A percentile compares a stretch with the other conserved stretches of the same genome.
Evolutionary conservation across 257 asterid genomes (phyloP).

Genomic region (Nyctanthes arbortristis): DNA sequence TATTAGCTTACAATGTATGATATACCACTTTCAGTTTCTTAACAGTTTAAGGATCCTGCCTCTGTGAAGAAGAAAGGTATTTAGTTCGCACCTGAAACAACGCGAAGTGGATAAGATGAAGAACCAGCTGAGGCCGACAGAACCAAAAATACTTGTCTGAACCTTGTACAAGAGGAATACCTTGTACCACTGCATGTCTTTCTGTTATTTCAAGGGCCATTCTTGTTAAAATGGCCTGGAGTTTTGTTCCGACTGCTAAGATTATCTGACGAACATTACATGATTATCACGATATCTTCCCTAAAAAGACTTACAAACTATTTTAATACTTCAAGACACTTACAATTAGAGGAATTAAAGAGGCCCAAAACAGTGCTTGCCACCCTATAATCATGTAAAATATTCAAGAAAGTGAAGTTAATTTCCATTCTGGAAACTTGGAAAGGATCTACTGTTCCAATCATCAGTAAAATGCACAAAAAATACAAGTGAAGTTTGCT

Average conservation of each 20-base stretch:
- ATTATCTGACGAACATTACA: constrained; percentile 52
- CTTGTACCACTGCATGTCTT: constrained; percentile 87
- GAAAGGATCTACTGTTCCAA: background rate
- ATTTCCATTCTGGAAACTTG: background rate
- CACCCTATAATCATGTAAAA: constrained; percentile 54
- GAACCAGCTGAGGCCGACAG: constrained; percentile 66
- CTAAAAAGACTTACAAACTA: constrained; percentile 5
- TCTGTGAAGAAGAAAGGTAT: background rate
- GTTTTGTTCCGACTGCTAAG: constrained; percentile 88
- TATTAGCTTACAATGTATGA: no score
- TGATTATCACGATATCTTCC: constrained; percentile 14
- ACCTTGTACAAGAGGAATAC: constrained; percentile 92
- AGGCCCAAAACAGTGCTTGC: constrained; percentile 91
- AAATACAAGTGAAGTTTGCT: no score
- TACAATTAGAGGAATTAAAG: constrained; percentile 78
- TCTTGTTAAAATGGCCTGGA: constrained; percentile 70
- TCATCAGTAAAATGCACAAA: background rate
- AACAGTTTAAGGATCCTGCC: no score
- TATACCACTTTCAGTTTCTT: no score
- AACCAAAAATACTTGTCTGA: constrained; percentile 87
- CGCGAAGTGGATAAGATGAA: constrained; percentile 80
- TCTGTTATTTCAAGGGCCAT: constrained; percentile 90
- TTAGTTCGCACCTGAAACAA: constrained; percentile 70
- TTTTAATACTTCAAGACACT: constrained; percentile 32
- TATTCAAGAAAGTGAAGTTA: constrained; percentile 4